Conservation (phyloP, 345 rosid genomes). For the Euphorbia lathyris region DNA sequence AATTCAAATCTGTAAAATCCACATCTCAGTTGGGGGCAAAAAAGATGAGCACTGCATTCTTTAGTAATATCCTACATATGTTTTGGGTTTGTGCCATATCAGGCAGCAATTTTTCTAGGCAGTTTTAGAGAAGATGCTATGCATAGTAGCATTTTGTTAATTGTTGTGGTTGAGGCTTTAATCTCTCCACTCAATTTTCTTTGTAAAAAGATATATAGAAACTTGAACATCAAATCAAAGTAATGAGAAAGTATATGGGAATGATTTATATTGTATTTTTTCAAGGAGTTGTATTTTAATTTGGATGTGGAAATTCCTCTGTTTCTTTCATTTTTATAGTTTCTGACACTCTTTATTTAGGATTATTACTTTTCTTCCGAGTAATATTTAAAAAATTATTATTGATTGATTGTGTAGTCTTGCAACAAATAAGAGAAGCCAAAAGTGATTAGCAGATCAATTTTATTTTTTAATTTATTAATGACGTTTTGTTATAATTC, state of each 20-base stretch:
- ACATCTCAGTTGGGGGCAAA: slow-evolving; percentile 27
- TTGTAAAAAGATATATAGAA: slow-evolving; percentile 27
- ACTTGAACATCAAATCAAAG: slow-evolving; percentile 12
- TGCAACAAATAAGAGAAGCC: too few species aligned
- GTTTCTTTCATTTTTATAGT: too few species aligned
- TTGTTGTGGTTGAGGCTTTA: slow-evolving; percentile 34
- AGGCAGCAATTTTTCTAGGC: slow-evolving; percentile 21
- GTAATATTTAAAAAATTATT: too few species aligned
- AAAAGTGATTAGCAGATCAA: too few species aligned
- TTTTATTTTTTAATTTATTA: too few species aligned
- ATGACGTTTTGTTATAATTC: too few species aligned
- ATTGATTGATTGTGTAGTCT: too few species aligned
- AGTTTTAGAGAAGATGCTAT: slow-evolving; percentile 9
- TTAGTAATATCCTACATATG: not conserved
- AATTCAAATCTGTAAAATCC: slow-evolving; percentile 35
- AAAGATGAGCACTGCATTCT: slow-evolving; percentile 11
- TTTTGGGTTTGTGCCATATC: slow-evolving; percentile 20
- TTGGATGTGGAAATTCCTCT: not conserved
- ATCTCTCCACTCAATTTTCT: slow-evolving; percentile 33
- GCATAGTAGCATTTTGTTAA: slow-evolving; percentile 9
- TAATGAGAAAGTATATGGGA: slow-evolving; percentile 17
- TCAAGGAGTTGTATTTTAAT: not conserved
- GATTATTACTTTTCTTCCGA: too few species aligned
- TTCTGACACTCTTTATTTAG: too few species aligned
- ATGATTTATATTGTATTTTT: not conserved